phyloP scores from a whole-genome alignment of 2,329 filamentous ascomycete genomes.

The Alternaria sp. region DNA sequence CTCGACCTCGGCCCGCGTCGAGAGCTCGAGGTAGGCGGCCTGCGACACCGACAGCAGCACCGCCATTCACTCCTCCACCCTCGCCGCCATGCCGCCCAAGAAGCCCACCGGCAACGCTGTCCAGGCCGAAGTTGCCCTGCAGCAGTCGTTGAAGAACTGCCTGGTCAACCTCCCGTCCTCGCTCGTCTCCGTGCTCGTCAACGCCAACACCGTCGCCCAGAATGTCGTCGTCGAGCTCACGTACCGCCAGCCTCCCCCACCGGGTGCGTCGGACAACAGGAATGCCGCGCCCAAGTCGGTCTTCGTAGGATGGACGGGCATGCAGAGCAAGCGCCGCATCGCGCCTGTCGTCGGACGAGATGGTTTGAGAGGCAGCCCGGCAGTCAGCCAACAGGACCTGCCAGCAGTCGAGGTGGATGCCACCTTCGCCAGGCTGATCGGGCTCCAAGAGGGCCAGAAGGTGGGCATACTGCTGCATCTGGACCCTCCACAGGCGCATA shows the following conservation, averaged over 20 bases:
- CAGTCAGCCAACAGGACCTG: slow-evolving; percentile 74
- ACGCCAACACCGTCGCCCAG: slow-evolving; percentile 89
- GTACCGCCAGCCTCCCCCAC: slow-evolving; percentile 67
- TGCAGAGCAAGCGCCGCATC: slow-evolving; percentile 88
- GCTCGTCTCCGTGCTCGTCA: slow-evolving; percentile 82
- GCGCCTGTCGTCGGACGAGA: slow-evolving; percentile 76
- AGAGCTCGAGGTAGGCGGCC: slow-evolving; percentile 7
- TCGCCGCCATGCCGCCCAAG: slow-evolving; percentile 46
- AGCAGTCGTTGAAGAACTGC: slow-evolving; percentile 85
- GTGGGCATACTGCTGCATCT: slow-evolving; percentile 75
- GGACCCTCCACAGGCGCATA: slow-evolving; percentile 89
- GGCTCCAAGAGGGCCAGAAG: slow-evolving; percentile 81
- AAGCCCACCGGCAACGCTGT: slow-evolving; percentile 60
- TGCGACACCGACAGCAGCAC: background rate
- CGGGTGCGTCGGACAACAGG: slow-evolving; percentile 47
- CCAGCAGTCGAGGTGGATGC: slow-evolving; percentile 85
- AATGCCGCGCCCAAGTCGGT: slow-evolving; percentile 65
- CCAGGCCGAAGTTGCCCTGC: slow-evolving; percentile 81
- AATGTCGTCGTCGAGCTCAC: slow-evolving; percentile 95
- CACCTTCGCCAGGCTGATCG: slow-evolving; percentile 78
- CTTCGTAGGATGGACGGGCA: slow-evolving; percentile 95
- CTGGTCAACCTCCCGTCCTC: slow-evolving; percentile 89
- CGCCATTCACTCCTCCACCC: slow-evolving; percentile 7
- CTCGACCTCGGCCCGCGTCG: slow-evolving; percentile 36
- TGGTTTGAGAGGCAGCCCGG: slow-evolving; percentile 68